Percentiles rank a stretch among this genome's conserved stretches.
phyloP scores from a whole-genome alignment of 768 basidiomycete genomes.

The Amanita fuliginea region DNA sequence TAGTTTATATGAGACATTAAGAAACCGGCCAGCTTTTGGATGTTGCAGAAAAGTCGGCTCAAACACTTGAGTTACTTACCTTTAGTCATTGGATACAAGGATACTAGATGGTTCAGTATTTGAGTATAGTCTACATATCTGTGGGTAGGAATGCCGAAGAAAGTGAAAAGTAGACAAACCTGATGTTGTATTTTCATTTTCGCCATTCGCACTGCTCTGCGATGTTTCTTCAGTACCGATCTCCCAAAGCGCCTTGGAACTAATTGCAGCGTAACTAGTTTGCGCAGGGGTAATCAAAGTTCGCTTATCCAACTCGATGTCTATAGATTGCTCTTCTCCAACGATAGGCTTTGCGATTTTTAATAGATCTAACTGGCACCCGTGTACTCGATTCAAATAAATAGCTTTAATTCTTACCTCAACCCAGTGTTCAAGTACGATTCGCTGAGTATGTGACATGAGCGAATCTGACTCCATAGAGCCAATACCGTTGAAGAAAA shows the following conservation, averaged over 20 bases:
- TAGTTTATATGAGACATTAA: conserved; percentile 28
- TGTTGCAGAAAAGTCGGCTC: not conserved
- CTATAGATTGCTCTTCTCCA: conserved; percentile 42
- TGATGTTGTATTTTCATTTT: not conserved
- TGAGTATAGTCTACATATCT: not conserved
- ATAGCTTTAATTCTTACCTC: conserved; percentile 21
- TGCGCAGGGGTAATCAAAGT: conserved; percentile 27
- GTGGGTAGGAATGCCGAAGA: not conserved
- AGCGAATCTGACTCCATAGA: conserved; percentile 1
- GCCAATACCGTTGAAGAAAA: conserved; percentile 29
- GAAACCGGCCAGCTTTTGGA: conserved; percentile 3
- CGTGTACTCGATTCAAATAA: not conserved
- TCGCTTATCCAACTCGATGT: conserved; percentile 38
- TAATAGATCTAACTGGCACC: conserved; percentile 29
- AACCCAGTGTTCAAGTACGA: conserved; percentile 43
- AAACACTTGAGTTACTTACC: not conserved
- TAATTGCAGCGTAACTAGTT: conserved; percentile 20
- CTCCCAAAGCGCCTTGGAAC: conserved; percentile 29
- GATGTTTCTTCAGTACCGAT: not conserved
- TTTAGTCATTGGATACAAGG: conserved; percentile 30
- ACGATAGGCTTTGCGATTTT: conserved; percentile 19
- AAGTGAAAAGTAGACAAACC: not conserved
- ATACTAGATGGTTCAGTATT: conserved; percentile 15
- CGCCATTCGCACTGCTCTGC: not conserved
- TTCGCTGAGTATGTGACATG: conserved; percentile 19